These are phyloP conservation scores for Tephrocybe sp. DNA, from an alignment of 768 basidiomycete species.

Conservation along the genomic window DNA sequence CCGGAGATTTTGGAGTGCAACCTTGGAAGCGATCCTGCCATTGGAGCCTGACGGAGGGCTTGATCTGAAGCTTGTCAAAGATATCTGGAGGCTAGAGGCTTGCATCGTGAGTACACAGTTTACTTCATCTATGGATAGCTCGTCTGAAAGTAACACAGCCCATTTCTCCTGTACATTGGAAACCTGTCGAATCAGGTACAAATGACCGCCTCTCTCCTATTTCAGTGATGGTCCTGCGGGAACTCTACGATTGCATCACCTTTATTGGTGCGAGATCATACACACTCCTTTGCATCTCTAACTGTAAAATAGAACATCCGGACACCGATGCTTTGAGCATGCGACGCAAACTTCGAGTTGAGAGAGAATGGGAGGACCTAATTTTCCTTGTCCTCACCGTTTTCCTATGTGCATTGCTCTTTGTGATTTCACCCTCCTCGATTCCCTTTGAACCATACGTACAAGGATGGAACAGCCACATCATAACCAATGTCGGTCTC, in stretches of 20 bases:
- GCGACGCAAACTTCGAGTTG: not conserved
- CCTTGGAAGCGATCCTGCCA: slow-evolving; percentile 17
- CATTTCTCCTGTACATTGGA: slow-evolving; percentile 18
- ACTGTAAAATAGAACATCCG: slow-evolving; percentile 3
- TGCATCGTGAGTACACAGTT: slow-evolving; percentile 11
- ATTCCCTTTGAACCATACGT: not conserved
- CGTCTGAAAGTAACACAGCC: no score
- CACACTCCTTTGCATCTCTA: not conserved
- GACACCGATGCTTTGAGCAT: slow-evolving; percentile 1
- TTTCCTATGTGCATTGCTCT: not conserved
- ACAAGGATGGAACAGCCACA: no score
- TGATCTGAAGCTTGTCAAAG: slow-evolving; percentile 15
- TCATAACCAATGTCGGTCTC: not conserved
- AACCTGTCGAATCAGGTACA: slow-evolving; percentile 11
- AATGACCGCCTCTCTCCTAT: slow-evolving; percentile 17
- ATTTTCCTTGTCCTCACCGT: not conserved
- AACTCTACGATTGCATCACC: slow-evolving; percentile 16
- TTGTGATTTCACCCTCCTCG: not conserved
- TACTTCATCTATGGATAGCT: no score
- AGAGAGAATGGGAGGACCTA: not conserved
- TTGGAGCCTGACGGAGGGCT: slow-evolving; percentile 18
- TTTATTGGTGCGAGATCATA: slow-evolving; percentile 12
- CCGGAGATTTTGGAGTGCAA: slow-evolving; percentile 8
- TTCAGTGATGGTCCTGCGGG: slow-evolving; percentile 12
- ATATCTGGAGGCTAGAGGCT: slow-evolving; percentile 18